These are phyloP conservation scores for Yamadazyma ubonensis DNA, from an alignment of 805 yeast genomes.

Conservation along the genomic window DNA sequence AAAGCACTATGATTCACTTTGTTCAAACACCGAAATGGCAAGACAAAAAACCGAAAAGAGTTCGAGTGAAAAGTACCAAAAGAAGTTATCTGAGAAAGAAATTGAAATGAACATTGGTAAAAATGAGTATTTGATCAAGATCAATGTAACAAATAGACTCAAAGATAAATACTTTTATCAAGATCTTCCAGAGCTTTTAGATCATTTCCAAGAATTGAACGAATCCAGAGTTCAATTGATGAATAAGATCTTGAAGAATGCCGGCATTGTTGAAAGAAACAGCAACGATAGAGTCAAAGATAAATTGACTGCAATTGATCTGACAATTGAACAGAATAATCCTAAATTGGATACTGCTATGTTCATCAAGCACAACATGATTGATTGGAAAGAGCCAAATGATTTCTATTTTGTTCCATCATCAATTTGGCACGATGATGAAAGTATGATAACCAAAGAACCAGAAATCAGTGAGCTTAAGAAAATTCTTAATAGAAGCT, in stretches of 20 bases:
- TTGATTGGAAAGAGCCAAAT: conserved; percentile 77
- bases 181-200: conserved; percentile 10
- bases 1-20: conserved; percentile 73
- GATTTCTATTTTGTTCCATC: conserved; percentile 87
- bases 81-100: conserved; percentile 60
- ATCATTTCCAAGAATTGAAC: conserved; percentile 63
- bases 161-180: conserved; percentile 67
- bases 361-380: conserved; percentile 85
- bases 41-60: conserved; percentile 70
- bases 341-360: conserved; percentile 79
- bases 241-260: conserved; percentile 65
- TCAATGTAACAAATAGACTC: conserved; percentile 82
- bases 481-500: conserved; percentile 44
- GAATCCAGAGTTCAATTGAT: conserved; percentile 72
- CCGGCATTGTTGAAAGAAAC: conserved; percentile 57
- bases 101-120: conserved; percentile 85
- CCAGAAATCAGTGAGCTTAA: conserved; percentile 59
- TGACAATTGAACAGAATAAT: conserved; percentile 63
- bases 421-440: conserved; percentile 97
- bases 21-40: conserved; percentile 76
- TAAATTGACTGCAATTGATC: conserved; percentile 50
- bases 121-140: conserved; percentile 75
- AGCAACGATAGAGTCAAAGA: conserved; percentile 46
- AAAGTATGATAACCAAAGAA: conserved; percentile 57
- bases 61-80: conserved; percentile 47